Evolutionary conservation across 805 yeast species (phyloP), one percentile per base, ranked within the genome.

Genomic region (Candida maris): DNA sequence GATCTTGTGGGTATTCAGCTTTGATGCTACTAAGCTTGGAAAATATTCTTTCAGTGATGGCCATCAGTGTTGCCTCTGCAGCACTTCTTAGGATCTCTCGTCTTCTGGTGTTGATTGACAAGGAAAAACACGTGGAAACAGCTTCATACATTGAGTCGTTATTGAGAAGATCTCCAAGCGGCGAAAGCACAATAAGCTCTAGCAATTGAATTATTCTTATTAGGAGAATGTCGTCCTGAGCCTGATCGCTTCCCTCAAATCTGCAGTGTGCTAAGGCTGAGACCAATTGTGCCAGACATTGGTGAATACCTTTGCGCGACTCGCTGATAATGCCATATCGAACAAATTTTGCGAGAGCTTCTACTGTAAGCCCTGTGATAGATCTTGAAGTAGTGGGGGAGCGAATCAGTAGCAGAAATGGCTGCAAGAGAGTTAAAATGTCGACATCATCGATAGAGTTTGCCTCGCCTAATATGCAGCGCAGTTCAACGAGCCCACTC

Each of bases 171-270:
- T 68, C 70, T 17, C 91, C 82, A 30, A 80, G 65, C 1, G 73
- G 71, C n/a, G 89, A 77, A 15, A 71, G 67, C 12, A 88, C 70
- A 12, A 89, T 70, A 16, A 64, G 58, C 47, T 87, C 91, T 49
- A 91, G 67, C 18, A 91, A 65, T 29, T 82, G 69, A 44, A 93
- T 73, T 15, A 93, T 95, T 53, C 85, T 85, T 34, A 91, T 70
- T 30, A 93, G 65, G 3, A 93, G 91, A 0, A 94, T 85, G 57
- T 93, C 98, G 62, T 93, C 97, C 28, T 86, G 82, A 23, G 82
- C 74, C 57, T 87, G 95, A 55, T 89, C 96, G 0, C 93, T 83
- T 2, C 96, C 96, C 65, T 93, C 97, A 57, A 93, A 93, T 30
- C 96, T 76, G 62, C 97, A 93, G 56, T 87, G 96, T 1, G 97